Evolutionary conservation across 169 alveolate genomes (phyloP), one percentile per base, ranked within the genome.

Genomic region (Eimeria acervulina): DNA sequence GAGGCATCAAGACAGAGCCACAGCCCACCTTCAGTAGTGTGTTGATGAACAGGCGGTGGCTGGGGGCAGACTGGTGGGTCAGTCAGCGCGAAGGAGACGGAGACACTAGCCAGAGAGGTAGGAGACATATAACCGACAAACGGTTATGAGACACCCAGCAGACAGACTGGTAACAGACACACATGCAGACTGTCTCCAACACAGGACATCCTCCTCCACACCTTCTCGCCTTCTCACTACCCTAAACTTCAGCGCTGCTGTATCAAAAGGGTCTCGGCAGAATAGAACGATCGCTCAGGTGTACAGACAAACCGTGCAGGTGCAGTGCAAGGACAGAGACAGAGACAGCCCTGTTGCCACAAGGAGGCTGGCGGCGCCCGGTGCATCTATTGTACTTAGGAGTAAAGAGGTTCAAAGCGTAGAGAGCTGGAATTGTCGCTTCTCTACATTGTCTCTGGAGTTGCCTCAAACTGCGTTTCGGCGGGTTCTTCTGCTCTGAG

Each of bases 21-120:
- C 28, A 10, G 8, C 66, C 74, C 72, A 83, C 91, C 31, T 83
- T 83, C 15, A 17, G 76, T 28, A 42, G 91, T n/a, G 4, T 83
- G 47, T 26, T 83, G 23, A 83, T 40, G 76, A 52, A 52, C 15
- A 33, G 76, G 42, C 76, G 13, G 28, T 83, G 91, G 91, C 74
- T 51, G 40, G 91, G 76, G n/a, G 91, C 91, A 12, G 91, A 83
- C 91, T 83, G 91, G 91, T 83, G 91, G 91, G 74, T 83, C 74
- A 38, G 38, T 21, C 74, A 63, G 36, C 12, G 74, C 74, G 74
- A 23, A 21, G 74, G 74, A 63, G 36, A n/a, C 36, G 74, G 74
- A 63, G 74, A 63, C 33, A 21, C 38, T 33, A 3, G 36, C 33
- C 74, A 63, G 36, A 5, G 74, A 63, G 74, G 74, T 63, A 63